A percentile compares a stretch with the other conserved stretches of the same genome.
phyloP scores from a whole-genome alignment of 345 rosid genomes.

The Eucalyptus sp. region DNA sequence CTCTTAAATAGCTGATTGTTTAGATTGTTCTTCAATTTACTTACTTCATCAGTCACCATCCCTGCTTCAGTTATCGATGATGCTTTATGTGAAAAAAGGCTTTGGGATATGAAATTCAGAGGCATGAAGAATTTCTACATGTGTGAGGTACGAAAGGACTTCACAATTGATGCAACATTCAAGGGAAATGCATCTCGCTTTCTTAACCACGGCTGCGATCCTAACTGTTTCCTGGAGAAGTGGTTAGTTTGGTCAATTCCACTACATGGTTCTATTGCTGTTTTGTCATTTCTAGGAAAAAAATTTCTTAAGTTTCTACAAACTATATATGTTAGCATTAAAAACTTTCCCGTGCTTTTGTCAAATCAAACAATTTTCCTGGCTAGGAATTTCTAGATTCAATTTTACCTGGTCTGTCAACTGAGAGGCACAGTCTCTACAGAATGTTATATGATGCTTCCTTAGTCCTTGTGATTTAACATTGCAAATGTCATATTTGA shows the following conservation, averaged over 20 bases:
- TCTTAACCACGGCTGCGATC: constrained; percentile 86
- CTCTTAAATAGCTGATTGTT: not conserved
- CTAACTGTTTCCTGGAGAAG: constrained; percentile 81
- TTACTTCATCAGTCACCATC: not conserved
- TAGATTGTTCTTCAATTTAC: not conserved
- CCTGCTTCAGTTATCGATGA: constrained; percentile 73
- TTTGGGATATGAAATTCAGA: constrained; percentile 95
- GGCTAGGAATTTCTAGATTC: not conserved
- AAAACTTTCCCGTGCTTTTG: not conserved
- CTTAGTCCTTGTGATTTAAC: not conserved
- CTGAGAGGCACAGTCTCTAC: not conserved
- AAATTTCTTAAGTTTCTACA: not conserved
- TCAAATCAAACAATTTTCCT: not conserved
- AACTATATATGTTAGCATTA: not conserved
- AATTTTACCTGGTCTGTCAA: not conserved
- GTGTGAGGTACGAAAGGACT: constrained; percentile 94
- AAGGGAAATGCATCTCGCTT: constrained; percentile 91
- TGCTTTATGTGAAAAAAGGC: constrained; percentile 83
- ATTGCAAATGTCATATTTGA: not conserved
- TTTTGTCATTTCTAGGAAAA: not conserved
- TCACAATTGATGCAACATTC: constrained; percentile 96
- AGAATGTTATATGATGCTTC: not conserved
- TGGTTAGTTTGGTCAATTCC: constrained; percentile 40
- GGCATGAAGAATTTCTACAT: constrained; percentile 80
- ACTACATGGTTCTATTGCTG: not conserved